phyloP scores from a whole-genome alignment of 2,329 filamentous ascomycete species.

The Aspergillus aculeatus region DNA sequence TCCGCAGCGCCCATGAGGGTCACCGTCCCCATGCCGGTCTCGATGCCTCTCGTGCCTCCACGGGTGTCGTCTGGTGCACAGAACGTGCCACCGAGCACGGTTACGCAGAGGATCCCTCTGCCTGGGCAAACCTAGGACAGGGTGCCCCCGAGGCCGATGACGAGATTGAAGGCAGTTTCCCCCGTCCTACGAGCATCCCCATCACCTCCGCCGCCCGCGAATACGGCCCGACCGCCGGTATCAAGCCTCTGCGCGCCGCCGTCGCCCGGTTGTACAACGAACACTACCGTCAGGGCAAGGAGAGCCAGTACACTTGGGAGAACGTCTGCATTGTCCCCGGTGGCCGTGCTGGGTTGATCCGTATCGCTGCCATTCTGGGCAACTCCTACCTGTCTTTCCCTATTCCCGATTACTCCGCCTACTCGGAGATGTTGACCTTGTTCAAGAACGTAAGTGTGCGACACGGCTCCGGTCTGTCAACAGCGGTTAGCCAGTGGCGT shows the following conservation, averaged over 20 bases:
- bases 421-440: constrained; percentile 94
- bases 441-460: constrained; percentile 69
- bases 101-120: constrained; percentile 74
- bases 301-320: constrained; percentile 91
- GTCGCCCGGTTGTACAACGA: constrained; percentile 92
- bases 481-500: neutral
- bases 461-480: neutral
- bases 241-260: constrained; percentile 83
- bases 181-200: constrained; percentile 74
- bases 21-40: constrained; percentile 89
- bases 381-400: constrained; percentile 94
- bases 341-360: constrained; percentile 86
- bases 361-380: constrained; percentile 89
- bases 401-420: constrained; percentile 92
- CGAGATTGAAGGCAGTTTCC: constrained; percentile 85
- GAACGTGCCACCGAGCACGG: constrained; percentile 81
- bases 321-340: constrained; percentile 96
- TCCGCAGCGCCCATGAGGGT: constrained; percentile 85
- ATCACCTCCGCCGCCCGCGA: constrained; percentile 77
- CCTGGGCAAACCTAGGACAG: constrained; percentile 92
- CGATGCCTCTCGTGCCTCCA: constrained; percentile 82
- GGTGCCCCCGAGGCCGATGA: constrained; percentile 92
- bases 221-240: constrained; percentile 91
- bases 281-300: constrained; percentile 83
- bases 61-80: constrained; percentile 81